These are phyloP conservation scores for Solanum sitiens DNA, from an alignment of 257 asterid species.

Conservation along the genomic window DNA sequence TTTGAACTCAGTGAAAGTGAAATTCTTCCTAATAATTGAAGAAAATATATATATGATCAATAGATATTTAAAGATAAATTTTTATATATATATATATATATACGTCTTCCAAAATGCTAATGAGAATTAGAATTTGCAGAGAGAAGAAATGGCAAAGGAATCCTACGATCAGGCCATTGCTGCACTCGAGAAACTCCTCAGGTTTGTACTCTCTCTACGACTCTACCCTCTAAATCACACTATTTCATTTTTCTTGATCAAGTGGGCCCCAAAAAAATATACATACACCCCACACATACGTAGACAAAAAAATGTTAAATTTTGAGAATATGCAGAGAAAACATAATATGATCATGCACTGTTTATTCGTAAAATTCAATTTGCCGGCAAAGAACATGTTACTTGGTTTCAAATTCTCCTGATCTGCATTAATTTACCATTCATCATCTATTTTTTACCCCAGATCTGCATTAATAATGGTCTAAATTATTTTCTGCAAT, in stretches of 20 bases:
- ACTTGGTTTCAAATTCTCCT: background rate
- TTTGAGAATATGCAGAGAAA: background rate
- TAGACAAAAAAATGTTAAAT: background rate
- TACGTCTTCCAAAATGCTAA: background rate
- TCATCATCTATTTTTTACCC: background rate
- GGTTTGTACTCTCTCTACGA: slow-evolving; percentile 22
- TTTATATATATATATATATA: background rate
- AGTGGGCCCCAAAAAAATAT: background rate
- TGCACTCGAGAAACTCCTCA: slow-evolving; percentile 75
- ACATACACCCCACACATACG: background rate
- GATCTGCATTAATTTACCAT: background rate
- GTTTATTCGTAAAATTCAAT: background rate
- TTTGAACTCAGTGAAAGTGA: background rate
- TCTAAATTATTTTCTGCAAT: background rate
- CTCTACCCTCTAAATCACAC: background rate
- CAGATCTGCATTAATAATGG: background rate
- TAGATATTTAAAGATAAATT: background rate
- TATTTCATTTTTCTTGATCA: background rate
- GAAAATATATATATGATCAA: background rate
- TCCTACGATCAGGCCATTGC: slow-evolving; percentile 72
- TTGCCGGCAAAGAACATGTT: background rate
- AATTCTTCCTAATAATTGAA: background rate
- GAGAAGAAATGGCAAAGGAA: slow-evolving; percentile 69
- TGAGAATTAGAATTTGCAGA: slow-evolving; percentile 31
- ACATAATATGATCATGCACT: background rate